These are phyloP conservation scores for Fermentozyma sake DNA, from an alignment of 1,139 yeast species.

Conservation along the genomic window DNA sequence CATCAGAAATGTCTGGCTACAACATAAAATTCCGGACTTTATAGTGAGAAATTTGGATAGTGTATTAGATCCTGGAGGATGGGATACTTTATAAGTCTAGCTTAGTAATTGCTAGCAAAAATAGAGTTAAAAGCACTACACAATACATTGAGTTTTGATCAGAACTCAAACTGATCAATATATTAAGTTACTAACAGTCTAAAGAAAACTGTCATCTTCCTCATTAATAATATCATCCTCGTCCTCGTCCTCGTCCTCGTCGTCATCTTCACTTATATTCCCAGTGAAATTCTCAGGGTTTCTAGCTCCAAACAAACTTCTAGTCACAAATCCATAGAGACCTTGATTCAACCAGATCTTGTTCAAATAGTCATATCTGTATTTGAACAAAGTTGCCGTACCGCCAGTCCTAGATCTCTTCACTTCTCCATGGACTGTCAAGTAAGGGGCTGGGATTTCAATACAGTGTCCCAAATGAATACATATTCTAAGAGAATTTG, in stretches of 20 bases:
- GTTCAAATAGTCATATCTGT: conserved; percentile 52
- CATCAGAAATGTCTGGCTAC: conserved; percentile 67
- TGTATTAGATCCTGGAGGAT: conserved; percentile 83
- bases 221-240: conserved; percentile 1
- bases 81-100: conserved; percentile 76
- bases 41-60: conserved; percentile 79
- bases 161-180: not conserved
- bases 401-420: conserved; percentile 51
- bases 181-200: conserved; percentile 1
- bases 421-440: conserved; percentile 70
- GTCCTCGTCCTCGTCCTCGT: conserved; percentile 3
- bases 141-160: not conserved
- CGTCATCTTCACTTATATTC: conserved; percentile 1
- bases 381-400: conserved; percentile 49
- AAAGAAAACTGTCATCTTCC: conserved; percentile 3
- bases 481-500: conserved; percentile 32
- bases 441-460: conserved; percentile 57
- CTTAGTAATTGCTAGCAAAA: no score
- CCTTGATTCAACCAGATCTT: conserved; percentile 58
- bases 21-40: conserved; percentile 71
- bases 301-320: conserved; percentile 28
- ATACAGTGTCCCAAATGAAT: conserved; percentile 22
- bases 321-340: conserved; percentile 33
- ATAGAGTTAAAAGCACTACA: not conserved
- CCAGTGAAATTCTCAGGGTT: conserved; percentile 3